phyloP scores from a whole-genome alignment of 1,284 basidiomycete species.

The Ceratobasidium sp. region DNA sequence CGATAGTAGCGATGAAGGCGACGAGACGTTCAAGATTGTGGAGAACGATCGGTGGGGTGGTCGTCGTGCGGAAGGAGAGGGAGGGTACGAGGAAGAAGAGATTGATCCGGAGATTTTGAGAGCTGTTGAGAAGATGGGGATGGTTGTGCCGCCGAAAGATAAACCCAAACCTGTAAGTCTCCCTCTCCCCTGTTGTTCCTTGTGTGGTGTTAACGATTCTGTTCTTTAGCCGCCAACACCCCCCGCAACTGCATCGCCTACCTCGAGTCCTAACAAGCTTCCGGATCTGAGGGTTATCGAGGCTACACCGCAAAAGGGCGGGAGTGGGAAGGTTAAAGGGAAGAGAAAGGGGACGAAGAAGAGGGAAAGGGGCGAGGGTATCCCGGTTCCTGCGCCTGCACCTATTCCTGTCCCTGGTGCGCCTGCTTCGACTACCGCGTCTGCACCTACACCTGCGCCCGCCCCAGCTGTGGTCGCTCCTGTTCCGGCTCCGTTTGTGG shows the following conservation, averaged over 20 bases:
- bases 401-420: not conserved
- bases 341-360: slow-evolving; percentile 8
- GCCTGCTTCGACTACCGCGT: not conserved
- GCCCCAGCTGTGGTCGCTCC: not conserved
- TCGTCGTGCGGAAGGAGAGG: slow-evolving; percentile 67
- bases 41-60: slow-evolving; percentile 54
- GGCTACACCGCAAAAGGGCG: slow-evolving; percentile 33
- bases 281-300: slow-evolving; percentile 23
- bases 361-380: not conserved
- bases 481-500: not conserved
- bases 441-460: not conserved
- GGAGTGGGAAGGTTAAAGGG: not conserved
- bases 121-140: slow-evolving; percentile 37
- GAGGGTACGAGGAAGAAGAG: slow-evolving; percentile 60
- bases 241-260: slow-evolving; percentile 4
- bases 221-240: too few relatives aligned
- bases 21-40: slow-evolving; percentile 49
- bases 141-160: slow-evolving; percentile 42
- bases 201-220: too few relatives aligned
- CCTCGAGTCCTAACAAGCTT: not conserved
- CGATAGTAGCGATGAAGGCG: slow-evolving; percentile 60
- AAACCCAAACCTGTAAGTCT: slow-evolving; percentile 6
- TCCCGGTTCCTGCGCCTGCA: not conserved
- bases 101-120: slow-evolving; percentile 39
- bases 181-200: too few relatives aligned